Evolutionary conservation across 768 basidiomycete species (phyloP).

Genomic region (Astraeus odoratus): DNA sequence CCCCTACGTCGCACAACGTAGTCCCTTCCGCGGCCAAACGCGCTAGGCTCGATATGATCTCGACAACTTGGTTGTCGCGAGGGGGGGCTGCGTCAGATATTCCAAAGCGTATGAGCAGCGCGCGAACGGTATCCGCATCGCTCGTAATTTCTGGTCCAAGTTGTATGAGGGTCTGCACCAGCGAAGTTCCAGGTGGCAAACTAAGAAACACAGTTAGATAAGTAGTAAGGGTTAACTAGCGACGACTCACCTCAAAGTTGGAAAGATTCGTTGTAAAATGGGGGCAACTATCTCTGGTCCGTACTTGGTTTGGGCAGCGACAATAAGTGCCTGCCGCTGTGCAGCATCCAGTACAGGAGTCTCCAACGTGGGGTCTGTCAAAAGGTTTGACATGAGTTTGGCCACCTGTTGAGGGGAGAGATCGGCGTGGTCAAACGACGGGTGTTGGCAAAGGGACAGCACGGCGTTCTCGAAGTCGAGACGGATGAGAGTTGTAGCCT

Average conservation of each 20-base stretch:
- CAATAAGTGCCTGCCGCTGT: conserved; percentile 70
- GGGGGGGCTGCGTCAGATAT: conserved; percentile 68
- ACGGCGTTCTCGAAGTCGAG: conserved; percentile 76
- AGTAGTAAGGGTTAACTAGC: conserved; percentile 11
- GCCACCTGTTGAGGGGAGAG: conserved; percentile 66
- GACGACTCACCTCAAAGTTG: conserved; percentile 56
- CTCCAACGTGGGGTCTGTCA: conserved; percentile 65
- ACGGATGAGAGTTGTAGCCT: conserved; percentile 64
- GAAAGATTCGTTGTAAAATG: conserved; percentile 67
- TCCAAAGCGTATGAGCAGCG: conserved; percentile 67
- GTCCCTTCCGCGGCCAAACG: conserved; percentile 69
- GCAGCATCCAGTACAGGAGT: conserved; percentile 61
- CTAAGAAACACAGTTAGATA: conserved; percentile 32
- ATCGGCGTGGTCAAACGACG: conserved; percentile 78
- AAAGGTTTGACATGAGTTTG: conserved; percentile 74
- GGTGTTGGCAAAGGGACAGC: conserved; percentile 67
- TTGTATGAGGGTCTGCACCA: conserved; percentile 70
- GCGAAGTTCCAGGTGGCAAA: conserved; percentile 56
- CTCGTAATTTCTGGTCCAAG: conserved; percentile 75
- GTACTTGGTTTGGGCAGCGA: conserved; percentile 72
- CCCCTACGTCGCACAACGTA: conserved; percentile 64
- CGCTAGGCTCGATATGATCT: conserved; percentile 62
- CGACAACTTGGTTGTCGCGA: conserved; percentile 60
- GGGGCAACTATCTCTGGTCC: conserved; percentile 70
- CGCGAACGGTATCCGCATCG: conserved; percentile 64